phyloP scores from a whole-genome alignment of 306 rosid species.

The Pterocarpus santalinus region DNA sequence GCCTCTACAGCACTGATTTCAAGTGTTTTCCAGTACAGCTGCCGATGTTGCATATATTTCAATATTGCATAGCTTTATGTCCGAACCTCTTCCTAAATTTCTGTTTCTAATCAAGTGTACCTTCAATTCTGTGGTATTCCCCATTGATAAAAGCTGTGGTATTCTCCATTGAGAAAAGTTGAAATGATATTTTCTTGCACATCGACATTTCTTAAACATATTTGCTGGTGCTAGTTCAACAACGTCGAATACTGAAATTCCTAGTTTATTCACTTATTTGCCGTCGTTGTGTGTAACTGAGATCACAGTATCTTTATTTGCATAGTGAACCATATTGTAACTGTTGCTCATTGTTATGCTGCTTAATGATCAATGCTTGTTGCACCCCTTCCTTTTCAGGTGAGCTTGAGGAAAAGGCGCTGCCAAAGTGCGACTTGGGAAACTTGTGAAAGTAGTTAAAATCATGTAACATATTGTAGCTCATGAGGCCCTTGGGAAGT shows the following conservation, averaged over 20 bases:
- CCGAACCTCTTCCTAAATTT: background rate
- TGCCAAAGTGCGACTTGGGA: conserved; percentile 51
- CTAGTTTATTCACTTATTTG: conserved; percentile 23
- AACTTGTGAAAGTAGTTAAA: conserved; percentile 52
- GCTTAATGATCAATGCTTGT: conserved; percentile 26
- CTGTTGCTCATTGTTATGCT: conserved; percentile 2
- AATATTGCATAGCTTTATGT: background rate
- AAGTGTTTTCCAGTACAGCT: background rate
- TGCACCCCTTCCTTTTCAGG: conserved; percentile 51
- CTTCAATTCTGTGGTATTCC: too few species aligned
- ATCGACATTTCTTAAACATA: conserved; percentile 5
- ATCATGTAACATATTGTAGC: conserved; percentile 18
- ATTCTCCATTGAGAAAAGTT: background rate
- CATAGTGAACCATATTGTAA: conserved; percentile 1
- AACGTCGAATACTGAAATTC: background rate
- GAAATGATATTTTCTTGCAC: conserved; percentile 7
- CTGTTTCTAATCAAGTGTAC: background rate
- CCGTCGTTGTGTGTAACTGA: background rate
- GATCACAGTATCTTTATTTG: background rate
- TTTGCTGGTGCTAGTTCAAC: conserved; percentile 15
- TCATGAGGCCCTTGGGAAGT: background rate
- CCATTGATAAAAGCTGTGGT: background rate
- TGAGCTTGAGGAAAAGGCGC: conserved; percentile 50
- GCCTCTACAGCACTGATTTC: background rate
- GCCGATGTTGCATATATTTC: background rate